Percentiles rank a stretch among this genome's conserved stretches.
phyloP scores from a whole-genome alignment of 108 stramenopile genomes.

The Schizochytrium sp. region DNA sequence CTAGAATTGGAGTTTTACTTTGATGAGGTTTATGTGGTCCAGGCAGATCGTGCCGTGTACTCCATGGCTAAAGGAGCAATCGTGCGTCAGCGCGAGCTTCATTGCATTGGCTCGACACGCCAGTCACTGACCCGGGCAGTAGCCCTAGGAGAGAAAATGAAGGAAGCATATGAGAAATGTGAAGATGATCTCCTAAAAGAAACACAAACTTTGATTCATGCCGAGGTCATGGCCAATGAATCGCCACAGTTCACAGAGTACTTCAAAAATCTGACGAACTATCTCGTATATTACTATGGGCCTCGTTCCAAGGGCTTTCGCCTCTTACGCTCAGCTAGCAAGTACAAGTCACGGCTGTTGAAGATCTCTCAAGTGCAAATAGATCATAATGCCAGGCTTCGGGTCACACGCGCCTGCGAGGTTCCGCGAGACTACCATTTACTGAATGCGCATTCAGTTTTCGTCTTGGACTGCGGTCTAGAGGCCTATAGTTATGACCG shows the following conservation, averaged over 20 bases:
- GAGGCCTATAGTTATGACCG: too few relatives aligned
- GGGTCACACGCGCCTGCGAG: too few relatives aligned
- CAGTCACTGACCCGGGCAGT: background rate
- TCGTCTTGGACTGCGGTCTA: too few relatives aligned
- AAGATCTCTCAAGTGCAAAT: too few relatives aligned
- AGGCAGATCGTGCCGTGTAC: background rate
- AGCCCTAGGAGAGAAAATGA: background rate
- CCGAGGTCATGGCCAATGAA: background rate
- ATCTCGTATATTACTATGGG: too few relatives aligned
- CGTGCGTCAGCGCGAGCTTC: background rate
- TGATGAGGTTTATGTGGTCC: background rate
- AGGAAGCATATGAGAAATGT: background rate
- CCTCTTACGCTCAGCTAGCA: too few relatives aligned
- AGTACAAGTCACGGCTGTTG: too few relatives aligned
- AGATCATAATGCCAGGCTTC: too few relatives aligned
- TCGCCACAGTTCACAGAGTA: background rate
- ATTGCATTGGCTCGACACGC: background rate
- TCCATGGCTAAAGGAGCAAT: background rate
- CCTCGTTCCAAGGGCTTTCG: too few relatives aligned
- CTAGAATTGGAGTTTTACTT: background rate
- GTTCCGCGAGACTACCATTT: too few relatives aligned
- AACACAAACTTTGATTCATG: background rate
- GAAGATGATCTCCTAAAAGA: background rate
- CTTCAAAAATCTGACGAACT: background rate
- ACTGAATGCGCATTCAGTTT: too few relatives aligned